phyloP scores from a whole-genome alignment of 2,329 filamentous ascomycete genomes.

The Scopulariopsis brevicaulis region DNA sequence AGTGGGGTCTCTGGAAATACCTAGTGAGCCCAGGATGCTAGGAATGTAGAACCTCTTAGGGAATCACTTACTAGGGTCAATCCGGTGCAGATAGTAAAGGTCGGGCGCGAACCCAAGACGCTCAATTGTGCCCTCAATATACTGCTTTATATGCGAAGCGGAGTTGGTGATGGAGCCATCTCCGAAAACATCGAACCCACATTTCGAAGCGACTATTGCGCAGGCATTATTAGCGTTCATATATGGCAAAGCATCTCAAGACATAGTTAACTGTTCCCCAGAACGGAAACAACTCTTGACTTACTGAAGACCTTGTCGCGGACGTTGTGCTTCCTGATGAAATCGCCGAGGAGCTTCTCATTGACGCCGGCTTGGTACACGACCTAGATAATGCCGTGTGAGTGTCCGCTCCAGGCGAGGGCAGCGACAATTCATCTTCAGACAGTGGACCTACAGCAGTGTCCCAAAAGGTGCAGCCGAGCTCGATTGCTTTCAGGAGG shows the following conservation, averaged over 20 bases:
- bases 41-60: background rate
- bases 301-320: slow-evolving; percentile 35
- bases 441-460: slow-evolving; percentile 24
- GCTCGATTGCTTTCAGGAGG: slow-evolving; percentile 32
- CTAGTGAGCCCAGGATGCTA: background rate
- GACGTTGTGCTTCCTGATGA: slow-evolving; percentile 36
- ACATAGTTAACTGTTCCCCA: too few relatives aligned
- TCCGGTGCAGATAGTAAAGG: slow-evolving; percentile 30
- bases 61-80: slow-evolving; percentile 25
- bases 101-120: slow-evolving; percentile 33
- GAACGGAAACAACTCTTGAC: slow-evolving; percentile 7
- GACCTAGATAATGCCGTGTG: slow-evolving; percentile 17
- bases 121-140: slow-evolving; percentile 36
- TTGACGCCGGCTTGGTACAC: slow-evolving; percentile 33
- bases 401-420: background rate
- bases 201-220: slow-evolving; percentile 32
- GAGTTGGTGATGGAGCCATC: slow-evolving; percentile 27
- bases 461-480: slow-evolving; percentile 27
- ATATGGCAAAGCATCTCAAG: too few relatives aligned
- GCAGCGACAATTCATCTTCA: background rate
- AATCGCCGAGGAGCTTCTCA: slow-evolving; percentile 36
- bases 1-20: slow-evolving; percentile 23
- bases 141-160: slow-evolving; percentile 30
- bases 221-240: background rate
- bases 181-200: slow-evolving; percentile 26